Base-by-base conservation (phyloP, 352 stramenopile genomes). In the Globisporangium solare region DNA sequence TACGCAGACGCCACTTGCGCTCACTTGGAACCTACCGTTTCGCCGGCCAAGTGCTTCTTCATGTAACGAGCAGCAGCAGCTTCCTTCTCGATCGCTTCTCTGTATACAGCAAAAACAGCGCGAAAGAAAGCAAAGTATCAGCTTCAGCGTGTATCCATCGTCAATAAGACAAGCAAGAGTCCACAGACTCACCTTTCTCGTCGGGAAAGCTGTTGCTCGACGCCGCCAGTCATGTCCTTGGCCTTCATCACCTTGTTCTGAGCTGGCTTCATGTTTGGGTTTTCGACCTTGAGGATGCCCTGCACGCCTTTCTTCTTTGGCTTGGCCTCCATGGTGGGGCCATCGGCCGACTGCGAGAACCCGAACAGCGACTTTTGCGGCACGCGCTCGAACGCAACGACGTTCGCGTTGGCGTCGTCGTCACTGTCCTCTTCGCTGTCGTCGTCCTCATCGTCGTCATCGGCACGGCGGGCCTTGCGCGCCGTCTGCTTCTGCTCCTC, bases 51-150 rank as follows among this genome's bases (percentile, higher is more conserved):
- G 66, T 94, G 83, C 47, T 86, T 85, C 74, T 93, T 92, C 64
- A 90, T 24, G 68, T 96, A 96, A 22, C 75, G 74, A 4, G 81
- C 80, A 5, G 76, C 70, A 15, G 80, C 69, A 0, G 67, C 71
- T 60, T 94, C 83, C 74, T 94, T 93, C 68, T 96, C 86, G 18
- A 96, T 80, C 37, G 85, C 80, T 66, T 96, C 86, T 22, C 73
- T 83, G 22, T 15, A 12, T 14, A 24, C 8, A 24, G 17, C 45
- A 42, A 22, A 32, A 14, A 52, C 20, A 48, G 10, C 37, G 12
- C 12, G 7, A n/a, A 17, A 15, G 18, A n/a, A 18, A 5, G 18
- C 39, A 43, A 2, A 43, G 10, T 6, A 43, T 43, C 39, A 43
- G 39, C 10, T 18, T 43, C 2, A 27, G 5, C 24, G 2, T 43